Conservation (phyloP, 1,139 yeast genomes). For the Yamadazyma friedrichii region DNA sequence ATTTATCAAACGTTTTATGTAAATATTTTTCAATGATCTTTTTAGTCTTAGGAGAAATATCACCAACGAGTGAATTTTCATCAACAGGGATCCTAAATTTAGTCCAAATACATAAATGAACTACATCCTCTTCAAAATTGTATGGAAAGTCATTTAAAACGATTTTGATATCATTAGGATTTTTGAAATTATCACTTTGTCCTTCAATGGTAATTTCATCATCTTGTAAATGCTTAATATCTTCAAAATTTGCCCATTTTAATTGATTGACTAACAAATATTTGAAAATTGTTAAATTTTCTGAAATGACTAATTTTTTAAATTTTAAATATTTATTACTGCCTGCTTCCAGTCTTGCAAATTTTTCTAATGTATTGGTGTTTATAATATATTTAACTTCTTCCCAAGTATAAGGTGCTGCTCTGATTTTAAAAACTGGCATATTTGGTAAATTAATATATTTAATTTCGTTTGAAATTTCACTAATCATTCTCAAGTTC, state of each 20-base stretch:
- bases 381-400: conserved; percentile 31
- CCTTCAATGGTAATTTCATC: conserved; percentile 21
- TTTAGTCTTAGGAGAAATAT: conserved; percentile 39
- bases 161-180: conserved; percentile 27
- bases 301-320: conserved; percentile 28
- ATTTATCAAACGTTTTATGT: conserved; percentile 40
- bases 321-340: conserved; percentile 35
- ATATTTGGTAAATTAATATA: conserved; percentile 33
- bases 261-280: conserved; percentile 37
- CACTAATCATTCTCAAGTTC: conserved; percentile 4
- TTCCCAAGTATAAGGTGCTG: conserved; percentile 33
- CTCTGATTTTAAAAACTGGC: conserved; percentile 42
- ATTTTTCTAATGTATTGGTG: conserved; percentile 35
- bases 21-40: conserved; percentile 38
- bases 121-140: conserved; percentile 34
- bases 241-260: conserved; percentile 29
- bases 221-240: conserved; percentile 22
- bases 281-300: conserved; percentile 31
- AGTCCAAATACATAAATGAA: conserved; percentile 46
- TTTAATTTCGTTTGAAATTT: conserved; percentile 10
- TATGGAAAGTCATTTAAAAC: conserved; percentile 45
- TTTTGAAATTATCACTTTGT: conserved; percentile 20
- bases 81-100: conserved; percentile 34
- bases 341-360: conserved; percentile 37
- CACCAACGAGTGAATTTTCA: conserved; percentile 39